Evolutionary conservation across 768 basidiomycete genomes (phyloP).

Genomic region (Hypsizygus marmoreus): DNA sequence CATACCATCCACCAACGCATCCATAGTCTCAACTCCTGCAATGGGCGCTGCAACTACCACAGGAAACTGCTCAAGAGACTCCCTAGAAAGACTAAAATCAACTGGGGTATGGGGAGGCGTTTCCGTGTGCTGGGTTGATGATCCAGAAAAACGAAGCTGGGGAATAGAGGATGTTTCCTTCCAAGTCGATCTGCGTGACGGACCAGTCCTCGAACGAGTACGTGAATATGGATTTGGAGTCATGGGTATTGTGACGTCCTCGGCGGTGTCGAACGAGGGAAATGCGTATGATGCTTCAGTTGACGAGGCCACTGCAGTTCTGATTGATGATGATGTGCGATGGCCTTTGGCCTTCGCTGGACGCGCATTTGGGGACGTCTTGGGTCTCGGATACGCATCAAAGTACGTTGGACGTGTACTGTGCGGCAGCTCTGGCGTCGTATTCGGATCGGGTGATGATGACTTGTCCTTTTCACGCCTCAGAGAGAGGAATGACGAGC

Average conservation of each 20-base stretch:
- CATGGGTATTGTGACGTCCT: constrained; percentile 26
- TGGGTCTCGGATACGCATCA: constrained; percentile 46
- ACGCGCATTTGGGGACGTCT: constrained; percentile 34
- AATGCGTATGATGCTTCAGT: constrained; percentile 40
- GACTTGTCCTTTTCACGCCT: constrained; percentile 50
- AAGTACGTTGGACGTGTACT: constrained; percentile 40
- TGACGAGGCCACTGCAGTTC: constrained; percentile 16
- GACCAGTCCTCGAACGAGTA: constrained; percentile 59
- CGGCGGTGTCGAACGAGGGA: constrained; percentile 38
- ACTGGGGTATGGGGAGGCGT: constrained; percentile 73
- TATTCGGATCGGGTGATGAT: constrained; percentile 20
- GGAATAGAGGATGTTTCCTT: constrained; percentile 45
- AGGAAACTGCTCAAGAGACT: constrained; percentile 54
- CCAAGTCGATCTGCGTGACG: constrained; percentile 50
- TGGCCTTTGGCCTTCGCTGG: constrained; percentile 29
- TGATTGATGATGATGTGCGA: constrained; percentile 24
- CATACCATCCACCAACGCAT: constrained; percentile 89
- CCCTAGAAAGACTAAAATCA: constrained; percentile 41
- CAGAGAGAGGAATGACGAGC: constrained; percentile 58
- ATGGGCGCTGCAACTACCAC: constrained; percentile 77
- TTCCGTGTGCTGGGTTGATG: constrained; percentile 67
- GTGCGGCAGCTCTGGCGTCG: constrained; percentile 29
- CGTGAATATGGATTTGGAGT: constrained; percentile 39
- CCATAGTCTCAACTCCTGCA: constrained; percentile 83
- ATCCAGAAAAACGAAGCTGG: constrained; percentile 63